Conservation (phyloP, 306 rosid species). For the Sicyos baderoa region DNA sequence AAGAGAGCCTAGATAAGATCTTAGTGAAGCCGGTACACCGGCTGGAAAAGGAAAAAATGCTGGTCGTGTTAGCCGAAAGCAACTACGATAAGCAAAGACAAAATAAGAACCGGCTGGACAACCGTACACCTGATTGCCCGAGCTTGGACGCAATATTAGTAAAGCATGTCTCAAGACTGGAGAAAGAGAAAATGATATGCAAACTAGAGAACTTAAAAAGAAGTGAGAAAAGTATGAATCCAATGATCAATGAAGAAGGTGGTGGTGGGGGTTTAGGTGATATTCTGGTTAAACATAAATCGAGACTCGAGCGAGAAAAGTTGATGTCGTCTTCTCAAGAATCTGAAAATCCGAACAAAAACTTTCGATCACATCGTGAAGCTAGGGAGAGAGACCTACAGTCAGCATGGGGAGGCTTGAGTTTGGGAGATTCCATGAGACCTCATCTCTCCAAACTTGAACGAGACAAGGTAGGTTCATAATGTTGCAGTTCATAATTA, state of each 20-base stretch:
- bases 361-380: constrained; percentile 42
- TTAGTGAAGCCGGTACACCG: constrained; percentile 53
- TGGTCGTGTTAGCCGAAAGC: constrained; percentile 35
- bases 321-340: constrained; percentile 48
- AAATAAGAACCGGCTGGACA: constrained; percentile 31
- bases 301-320: constrained; percentile 78
- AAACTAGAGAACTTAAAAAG: constrained; percentile 31
- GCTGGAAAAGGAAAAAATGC: constrained; percentile 59
- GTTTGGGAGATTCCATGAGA: constrained; percentile 75
- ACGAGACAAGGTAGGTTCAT: constrained; percentile 91
- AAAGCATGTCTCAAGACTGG: constrained; percentile 66
- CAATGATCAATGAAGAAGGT: constrained; percentile 30
- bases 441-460: constrained; percentile 69
- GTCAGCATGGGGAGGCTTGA: constrained; percentile 77
- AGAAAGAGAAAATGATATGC: constrained; percentile 60
- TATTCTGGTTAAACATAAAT: constrained; percentile 53
- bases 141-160: constrained; percentile 67
- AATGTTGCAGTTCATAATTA: neutral
- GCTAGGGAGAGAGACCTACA: constrained; percentile 75
- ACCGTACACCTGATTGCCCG: constrained; percentile 39
- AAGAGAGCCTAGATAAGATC: constrained; percentile 52
- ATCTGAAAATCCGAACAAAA: constrained; percentile 36
- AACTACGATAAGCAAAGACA: constrained; percentile 26
- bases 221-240: constrained; percentile 25
- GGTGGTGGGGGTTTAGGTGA: constrained; percentile 57